Evolutionary conservation across 371 early-diverging fungal species (phyloP).

Genomic region (Smittium mucronatum): DNA sequence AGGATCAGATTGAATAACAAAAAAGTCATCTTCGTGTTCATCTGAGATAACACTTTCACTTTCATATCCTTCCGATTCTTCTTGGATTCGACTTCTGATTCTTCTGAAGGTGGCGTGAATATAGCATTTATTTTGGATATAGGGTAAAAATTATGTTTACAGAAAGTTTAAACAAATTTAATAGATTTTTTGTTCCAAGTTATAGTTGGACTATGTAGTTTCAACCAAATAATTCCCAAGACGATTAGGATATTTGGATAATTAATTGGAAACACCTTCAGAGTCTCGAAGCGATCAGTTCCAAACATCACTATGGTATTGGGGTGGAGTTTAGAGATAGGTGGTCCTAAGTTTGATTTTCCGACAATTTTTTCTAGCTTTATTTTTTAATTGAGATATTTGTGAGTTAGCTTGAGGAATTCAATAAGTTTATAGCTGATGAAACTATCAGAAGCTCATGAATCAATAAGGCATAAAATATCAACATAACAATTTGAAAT

Average conservation of each 20-base stretch:
- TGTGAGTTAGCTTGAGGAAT: background rate
- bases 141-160: background rate
- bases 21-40: background rate
- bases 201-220: background rate
- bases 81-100: background rate
- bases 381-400: background rate
- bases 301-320: background rate
- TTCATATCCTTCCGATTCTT: too few species aligned
- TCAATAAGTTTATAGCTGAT: background rate
- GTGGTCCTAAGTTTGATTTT: background rate
- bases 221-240: background rate
- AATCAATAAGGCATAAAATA: background rate
- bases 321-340: background rate
- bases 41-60: background rate
- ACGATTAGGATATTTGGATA: background rate
- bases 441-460: background rate
- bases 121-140: background rate
- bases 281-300: background rate
- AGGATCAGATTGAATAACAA: background rate
- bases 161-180: background rate
- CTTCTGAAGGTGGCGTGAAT: background rate
- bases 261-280: background rate
- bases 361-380: constrained; percentile 5
- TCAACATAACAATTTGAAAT: background rate
- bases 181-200: background rate